Conservation (phyloP, 352 stramenopile genomes). For the Saprolegnia parasitica region DNA sequence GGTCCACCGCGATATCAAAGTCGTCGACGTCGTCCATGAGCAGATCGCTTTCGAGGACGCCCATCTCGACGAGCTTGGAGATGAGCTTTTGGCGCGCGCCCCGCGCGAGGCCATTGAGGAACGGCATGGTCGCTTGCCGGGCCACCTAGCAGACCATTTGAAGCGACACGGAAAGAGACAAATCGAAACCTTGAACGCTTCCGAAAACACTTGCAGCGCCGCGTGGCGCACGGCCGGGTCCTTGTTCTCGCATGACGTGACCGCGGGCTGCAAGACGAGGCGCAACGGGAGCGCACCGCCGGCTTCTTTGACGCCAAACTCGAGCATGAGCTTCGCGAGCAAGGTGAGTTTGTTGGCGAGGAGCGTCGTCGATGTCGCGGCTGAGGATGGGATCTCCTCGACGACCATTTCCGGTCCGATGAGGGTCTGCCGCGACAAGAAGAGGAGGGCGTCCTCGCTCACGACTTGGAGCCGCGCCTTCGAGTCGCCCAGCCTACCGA, state of each 20-base stretch:
- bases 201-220: conserved; percentile 59
- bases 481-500: conserved; percentile 51
- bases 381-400: conserved; percentile 55
- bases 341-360: conserved; percentile 66
- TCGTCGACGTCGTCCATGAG: conserved; percentile 83
- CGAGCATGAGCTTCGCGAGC: conserved; percentile 67
- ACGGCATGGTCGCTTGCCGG: conserved; percentile 57
- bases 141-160: conserved; percentile 38
- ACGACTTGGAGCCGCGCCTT: conserved; percentile 66
- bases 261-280: conserved; percentile 57
- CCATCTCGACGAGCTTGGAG: conserved; percentile 66
- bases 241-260: conserved; percentile 69
- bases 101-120: conserved; percentile 57
- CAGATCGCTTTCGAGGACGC: conserved; percentile 66
- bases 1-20: conserved; percentile 50
- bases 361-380: conserved; percentile 53
- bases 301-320: conserved; percentile 68
- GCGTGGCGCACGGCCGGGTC: conserved; percentile 62
- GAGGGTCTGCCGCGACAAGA: conserved; percentile 54
- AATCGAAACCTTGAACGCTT: conserved; percentile 37
- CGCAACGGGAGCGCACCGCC: conserved; percentile 49
- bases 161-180: background rate
- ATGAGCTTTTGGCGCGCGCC: conserved; percentile 73
- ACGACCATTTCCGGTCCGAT: conserved; percentile 66
- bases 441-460: conserved; percentile 65